phyloP scores from a whole-genome alignment of 176 grass and related monocot species.

The Chloris gayana region DNA sequence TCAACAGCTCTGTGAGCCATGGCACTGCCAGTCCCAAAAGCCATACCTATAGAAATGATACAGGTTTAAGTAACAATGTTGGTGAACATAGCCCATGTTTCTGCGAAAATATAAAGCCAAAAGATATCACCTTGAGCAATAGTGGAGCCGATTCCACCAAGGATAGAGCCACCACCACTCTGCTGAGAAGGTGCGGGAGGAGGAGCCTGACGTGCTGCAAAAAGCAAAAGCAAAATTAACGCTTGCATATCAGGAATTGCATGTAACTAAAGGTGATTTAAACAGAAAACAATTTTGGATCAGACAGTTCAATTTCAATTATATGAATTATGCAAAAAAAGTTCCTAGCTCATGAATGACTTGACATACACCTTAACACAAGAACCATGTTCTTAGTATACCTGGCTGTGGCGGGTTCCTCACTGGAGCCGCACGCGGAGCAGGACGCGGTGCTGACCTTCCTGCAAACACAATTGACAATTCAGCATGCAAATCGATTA shows the following conservation, averaged over 20 bases:
- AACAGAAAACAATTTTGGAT: neutral
- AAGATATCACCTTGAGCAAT: constrained; percentile 75
- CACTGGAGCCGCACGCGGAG: constrained; percentile 66
- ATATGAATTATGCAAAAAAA: neutral
- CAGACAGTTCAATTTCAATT: neutral
- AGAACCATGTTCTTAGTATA: neutral
- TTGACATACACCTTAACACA: neutral
- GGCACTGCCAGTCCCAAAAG: constrained; percentile 83
- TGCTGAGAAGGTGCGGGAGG: constrained; percentile 69
- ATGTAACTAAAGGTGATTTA: neutral
- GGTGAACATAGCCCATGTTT: neutral
- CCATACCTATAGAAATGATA: constrained; percentile 60
- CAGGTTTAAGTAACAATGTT: neutral
- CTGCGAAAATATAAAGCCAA: neutral
- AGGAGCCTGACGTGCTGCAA: constrained; percentile 60
- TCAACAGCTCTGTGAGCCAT: constrained; percentile 87
- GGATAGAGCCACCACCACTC: constrained; percentile 59
- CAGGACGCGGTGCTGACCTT: constrained; percentile 68
- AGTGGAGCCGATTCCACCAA: constrained; percentile 79
- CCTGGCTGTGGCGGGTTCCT: constrained; percentile 82
- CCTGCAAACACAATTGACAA: constrained; percentile 39
- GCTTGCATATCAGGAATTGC: neutral
- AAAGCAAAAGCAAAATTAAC: neutral
- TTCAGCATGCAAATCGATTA: neutral
- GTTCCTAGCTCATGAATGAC: neutral